Evolutionary conservation across 345 rosid genomes (phyloP).

Genomic region (Anastatica hierochuntica): DNA sequence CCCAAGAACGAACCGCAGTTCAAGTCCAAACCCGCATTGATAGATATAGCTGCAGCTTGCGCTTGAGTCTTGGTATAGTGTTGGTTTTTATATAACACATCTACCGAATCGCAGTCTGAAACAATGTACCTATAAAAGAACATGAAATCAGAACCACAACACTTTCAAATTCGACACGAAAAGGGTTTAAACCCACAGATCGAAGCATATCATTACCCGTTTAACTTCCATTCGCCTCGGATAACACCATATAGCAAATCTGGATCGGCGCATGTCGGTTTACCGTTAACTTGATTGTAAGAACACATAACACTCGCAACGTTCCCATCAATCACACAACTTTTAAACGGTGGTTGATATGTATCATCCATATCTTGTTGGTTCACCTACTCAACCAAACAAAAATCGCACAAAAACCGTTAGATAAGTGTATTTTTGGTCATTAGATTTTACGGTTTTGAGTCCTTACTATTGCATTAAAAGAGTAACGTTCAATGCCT

Average conservation of each 20-base stretch:
- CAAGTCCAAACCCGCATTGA: slow-evolving; percentile 75
- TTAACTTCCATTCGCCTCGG: slow-evolving; percentile 81
- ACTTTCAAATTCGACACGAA: too few relatives aligned
- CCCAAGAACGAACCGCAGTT: slow-evolving; percentile 75
- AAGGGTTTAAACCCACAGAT: too few relatives aligned
- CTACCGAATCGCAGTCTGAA: slow-evolving; percentile 88
- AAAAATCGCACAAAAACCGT: not conserved
- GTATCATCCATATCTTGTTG: slow-evolving; percentile 92
- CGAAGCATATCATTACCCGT: too few relatives aligned
- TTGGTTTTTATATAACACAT: slow-evolving; percentile 45
- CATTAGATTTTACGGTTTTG: not conserved
- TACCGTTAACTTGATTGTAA: slow-evolving; percentile 85
- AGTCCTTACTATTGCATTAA: slow-evolving; percentile 59
- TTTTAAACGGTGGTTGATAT: slow-evolving; percentile 93
- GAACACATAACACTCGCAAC: slow-evolving; percentile 99
- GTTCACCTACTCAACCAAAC: slow-evolving; percentile 45
- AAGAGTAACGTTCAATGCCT: slow-evolving; percentile 59
- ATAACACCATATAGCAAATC: slow-evolving; percentile 63
- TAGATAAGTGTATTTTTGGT: not conserved
- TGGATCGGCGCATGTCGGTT: slow-evolving; percentile 81
- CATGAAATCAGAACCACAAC: too few relatives aligned
- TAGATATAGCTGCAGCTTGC: slow-evolving; percentile 78
- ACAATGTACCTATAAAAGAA: slow-evolving; percentile 82
- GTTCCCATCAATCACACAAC: slow-evolving; percentile 90
- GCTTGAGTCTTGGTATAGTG: slow-evolving; percentile 81